A percentile compares a stretch with the other conserved stretches of the same genome.
phyloP scores from a whole-genome alignment of 2,329 filamentous ascomycete species.

The Colletotrichum sojae region DNA sequence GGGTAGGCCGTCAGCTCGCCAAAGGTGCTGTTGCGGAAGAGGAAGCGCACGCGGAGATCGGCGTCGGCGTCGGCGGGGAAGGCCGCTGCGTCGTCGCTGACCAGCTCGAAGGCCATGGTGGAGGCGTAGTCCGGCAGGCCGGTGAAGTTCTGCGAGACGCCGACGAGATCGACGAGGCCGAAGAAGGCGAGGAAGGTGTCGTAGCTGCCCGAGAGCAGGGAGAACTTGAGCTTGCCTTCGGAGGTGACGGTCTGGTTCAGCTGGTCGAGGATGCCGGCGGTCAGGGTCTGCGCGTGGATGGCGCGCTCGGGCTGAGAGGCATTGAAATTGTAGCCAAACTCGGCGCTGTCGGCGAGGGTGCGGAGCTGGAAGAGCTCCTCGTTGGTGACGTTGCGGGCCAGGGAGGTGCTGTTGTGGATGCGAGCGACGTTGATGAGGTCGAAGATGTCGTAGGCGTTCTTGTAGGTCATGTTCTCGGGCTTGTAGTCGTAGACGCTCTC shows the following conservation, averaged over 20 bases:
- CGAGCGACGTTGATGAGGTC: constrained; percentile 53
- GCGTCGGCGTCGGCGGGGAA: constrained; percentile 47
- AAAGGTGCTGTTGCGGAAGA: constrained; percentile 53
- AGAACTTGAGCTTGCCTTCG: constrained; percentile 51
- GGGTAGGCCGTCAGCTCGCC: constrained; percentile 48
- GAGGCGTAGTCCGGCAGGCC: constrained; percentile 53
- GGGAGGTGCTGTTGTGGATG: constrained; percentile 50
- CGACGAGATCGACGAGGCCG: constrained; percentile 47
- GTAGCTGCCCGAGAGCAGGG: constrained; percentile 52
- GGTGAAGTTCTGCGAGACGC: constrained; percentile 48
- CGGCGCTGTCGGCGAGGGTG: constrained; percentile 50
- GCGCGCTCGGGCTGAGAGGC: constrained; percentile 46
- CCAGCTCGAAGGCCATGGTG: constrained; percentile 55
- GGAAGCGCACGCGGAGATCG: constrained; percentile 51
- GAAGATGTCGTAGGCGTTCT: constrained; percentile 54
- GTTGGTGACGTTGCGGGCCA: constrained; percentile 49
- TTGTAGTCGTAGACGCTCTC: constrained; percentile 49
- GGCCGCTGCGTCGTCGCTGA: constrained; percentile 43
- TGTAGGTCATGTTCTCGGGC: constrained; percentile 51
- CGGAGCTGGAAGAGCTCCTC: constrained; percentile 51
- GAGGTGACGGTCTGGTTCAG: constrained; percentile 50
- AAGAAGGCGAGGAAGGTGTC: constrained; percentile 55
- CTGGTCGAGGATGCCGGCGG: constrained; percentile 48
- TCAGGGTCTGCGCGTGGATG: constrained; percentile 51
- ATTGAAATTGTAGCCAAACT: constrained; percentile 52